A percentile compares a stretch with the other conserved stretches of the same genome.
Conservation (phyloP, 257 asterid genomes). For the Jacaranda mimosifolia region DNA sequence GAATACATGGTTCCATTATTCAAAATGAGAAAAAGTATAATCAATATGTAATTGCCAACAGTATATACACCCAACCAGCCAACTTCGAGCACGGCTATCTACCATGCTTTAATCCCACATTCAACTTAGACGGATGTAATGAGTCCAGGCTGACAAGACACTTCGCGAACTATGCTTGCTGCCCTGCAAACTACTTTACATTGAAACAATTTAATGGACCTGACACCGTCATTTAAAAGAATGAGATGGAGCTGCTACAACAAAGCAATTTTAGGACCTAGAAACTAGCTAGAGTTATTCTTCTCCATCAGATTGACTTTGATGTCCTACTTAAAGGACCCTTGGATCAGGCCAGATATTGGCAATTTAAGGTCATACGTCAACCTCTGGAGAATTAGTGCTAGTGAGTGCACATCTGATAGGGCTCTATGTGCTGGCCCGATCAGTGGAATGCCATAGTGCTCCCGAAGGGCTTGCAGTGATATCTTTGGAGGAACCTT, state of each 20-base stretch:
- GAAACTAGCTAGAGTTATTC: not conserved
- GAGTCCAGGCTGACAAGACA: too few relatives aligned
- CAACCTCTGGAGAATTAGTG: constrained; percentile 73
- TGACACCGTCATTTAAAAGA: constrained; percentile 43
- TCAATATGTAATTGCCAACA: not conserved
- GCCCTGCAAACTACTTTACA: not conserved
- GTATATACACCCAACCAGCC: constrained; percentile 9
- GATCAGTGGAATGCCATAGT: constrained; percentile 59
- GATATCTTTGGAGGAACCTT: constrained; percentile 48
- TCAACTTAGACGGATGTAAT: not conserved
- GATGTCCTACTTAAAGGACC: constrained; percentile 53
- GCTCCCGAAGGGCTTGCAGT: constrained; percentile 70
- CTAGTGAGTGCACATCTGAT: constrained; percentile 71
- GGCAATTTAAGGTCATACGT: constrained; percentile 68
- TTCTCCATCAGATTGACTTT: not conserved
- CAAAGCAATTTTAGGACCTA: constrained; percentile 28
- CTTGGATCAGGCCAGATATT: constrained; percentile 55
- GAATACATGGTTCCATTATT: not conserved
- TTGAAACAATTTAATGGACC: constrained; percentile 26
- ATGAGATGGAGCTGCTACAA: constrained; percentile 44
- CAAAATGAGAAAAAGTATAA: not conserved
- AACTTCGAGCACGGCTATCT: not conserved
- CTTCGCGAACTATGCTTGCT: not conserved
- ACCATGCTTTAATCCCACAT: not conserved
- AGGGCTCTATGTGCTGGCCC: constrained; percentile 90